Base-by-base conservation (phyloP, 495 filamentous ascomycete genomes). In the Achaetomiella virescens region DNA sequence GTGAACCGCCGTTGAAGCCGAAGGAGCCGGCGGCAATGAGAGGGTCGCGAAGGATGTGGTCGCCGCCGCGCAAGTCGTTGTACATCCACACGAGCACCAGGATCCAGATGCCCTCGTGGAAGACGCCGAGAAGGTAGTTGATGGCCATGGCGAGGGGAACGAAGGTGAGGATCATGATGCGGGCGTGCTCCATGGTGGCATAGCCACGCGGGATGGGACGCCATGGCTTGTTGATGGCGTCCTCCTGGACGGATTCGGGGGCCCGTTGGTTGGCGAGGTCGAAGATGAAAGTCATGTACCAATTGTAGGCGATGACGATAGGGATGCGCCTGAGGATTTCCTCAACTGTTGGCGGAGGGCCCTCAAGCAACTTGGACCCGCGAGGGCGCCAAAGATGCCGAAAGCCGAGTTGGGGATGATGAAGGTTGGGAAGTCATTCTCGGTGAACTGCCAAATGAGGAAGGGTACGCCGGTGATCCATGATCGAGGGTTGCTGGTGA, bases 211-310 rank as follows among this genome's bases (percentile, higher is more conserved):
- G 79, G 3, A 85, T 66, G 0, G 78, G 76, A 1, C 82, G 72
- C 78, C 80, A 84, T 3, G 78, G 76, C 63, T 84, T 86, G 68
- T 86, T 86, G 59, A 80, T 57, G 0, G 36, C 12, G 54, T 83
- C 81, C 62, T 83, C 81, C n/a, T n/a, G n/a, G n/a, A n/a, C n/a
- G n/a, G n/a, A n/a, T n/a, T n/a, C n/a, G n/a, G n/a, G n/a, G n/a
- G n/a, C n/a, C n/a, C n/a, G n/a, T n/a, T n/a, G n/a, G n/a, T n/a
- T n/a, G n/a, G n/a, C n/a, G n/a, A n/a, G n/a, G n/a, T n/a, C n/a
- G n/a, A n/a, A n/a, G n/a, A n/a, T n/a, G n/a, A n/a, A n/a, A n/a
- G n/a, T n/a, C n/a, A n/a, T n/a, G n/a, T n/a, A n/a, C n/a, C n/a
- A n/a, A n/a, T n/a, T n/a, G n/a, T n/a, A n/a, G n/a, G n/a, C n/a